phyloP scores from a whole-genome alignment of 2,329 filamentous ascomycete genomes.

The Seiridium unicorne region DNA sequence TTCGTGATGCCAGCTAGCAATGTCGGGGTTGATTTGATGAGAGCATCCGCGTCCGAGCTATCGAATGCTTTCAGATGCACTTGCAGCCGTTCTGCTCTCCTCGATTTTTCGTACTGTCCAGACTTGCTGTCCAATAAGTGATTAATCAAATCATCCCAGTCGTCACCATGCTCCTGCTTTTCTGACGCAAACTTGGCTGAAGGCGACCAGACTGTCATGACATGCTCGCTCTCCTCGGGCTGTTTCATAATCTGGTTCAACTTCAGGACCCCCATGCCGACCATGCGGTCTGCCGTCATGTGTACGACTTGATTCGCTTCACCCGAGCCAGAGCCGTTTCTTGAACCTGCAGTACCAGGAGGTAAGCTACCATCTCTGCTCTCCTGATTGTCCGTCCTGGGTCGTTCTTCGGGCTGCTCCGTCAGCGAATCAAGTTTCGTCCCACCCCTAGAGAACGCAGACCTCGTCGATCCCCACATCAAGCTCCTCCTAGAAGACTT shows the following conservation, averaged over 20 bases:
- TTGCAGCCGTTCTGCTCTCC: slow-evolving; percentile 72
- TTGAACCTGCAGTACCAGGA: slow-evolving; percentile 58
- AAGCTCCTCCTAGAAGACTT: slow-evolving; percentile 60
- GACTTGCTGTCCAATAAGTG: slow-evolving; percentile 71
- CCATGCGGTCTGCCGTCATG: slow-evolving; percentile 61
- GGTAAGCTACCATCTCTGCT: slow-evolving; percentile 45
- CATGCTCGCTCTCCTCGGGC: slow-evolving; percentile 69
- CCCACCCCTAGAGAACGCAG: slow-evolving; percentile 52
- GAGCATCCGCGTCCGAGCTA: slow-evolving; percentile 70
- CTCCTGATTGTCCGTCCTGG: slow-evolving; percentile 29
- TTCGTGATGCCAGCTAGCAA: slow-evolving; percentile 77
- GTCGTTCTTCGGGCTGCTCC: slow-evolving; percentile 46
- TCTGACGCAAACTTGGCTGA: slow-evolving; percentile 52
- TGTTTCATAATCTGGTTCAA: slow-evolving; percentile 74
- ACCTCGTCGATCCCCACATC: slow-evolving; percentile 65
- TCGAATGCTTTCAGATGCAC: slow-evolving; percentile 78
- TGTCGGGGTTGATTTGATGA: slow-evolving; percentile 86
- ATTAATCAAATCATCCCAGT: slow-evolving; percentile 71
- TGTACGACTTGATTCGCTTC: slow-evolving; percentile 32
- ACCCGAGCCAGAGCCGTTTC: slow-evolving; percentile 31
- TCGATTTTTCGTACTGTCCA: slow-evolving; percentile 73
- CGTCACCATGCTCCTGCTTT: slow-evolving; percentile 57
- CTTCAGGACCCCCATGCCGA: slow-evolving; percentile 76
- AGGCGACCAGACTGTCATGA: slow-evolving; percentile 75
- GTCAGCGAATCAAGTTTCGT: slow-evolving; percentile 56